These are phyloP conservation scores for Sclerotinia nivalis DNA, from an alignment of 2,329 filamentous ascomycete genomes.

Conservation along the genomic window DNA sequence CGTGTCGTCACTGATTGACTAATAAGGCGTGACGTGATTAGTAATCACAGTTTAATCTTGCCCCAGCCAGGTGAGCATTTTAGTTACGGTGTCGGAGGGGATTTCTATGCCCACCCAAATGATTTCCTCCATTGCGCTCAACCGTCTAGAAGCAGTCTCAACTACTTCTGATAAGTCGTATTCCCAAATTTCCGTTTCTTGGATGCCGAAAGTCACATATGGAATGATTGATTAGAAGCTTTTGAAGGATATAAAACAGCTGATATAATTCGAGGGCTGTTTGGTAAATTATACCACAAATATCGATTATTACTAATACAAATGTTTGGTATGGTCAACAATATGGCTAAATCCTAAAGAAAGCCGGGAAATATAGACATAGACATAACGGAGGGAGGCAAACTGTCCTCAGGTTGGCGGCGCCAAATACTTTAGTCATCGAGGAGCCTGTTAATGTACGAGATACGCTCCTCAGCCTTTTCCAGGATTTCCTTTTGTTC, in stretches of 20 bases:
- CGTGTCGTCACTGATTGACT: constrained; percentile 16
- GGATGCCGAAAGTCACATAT: no score
- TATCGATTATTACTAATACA: no score
- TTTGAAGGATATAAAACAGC: no score
- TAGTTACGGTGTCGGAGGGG: background rate
- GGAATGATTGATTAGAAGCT: no score
- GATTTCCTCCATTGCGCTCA: no score
- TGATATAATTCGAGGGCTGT: no score
- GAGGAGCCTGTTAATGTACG: background rate
- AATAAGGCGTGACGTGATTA: constrained; percentile 3
- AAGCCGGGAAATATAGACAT: background rate
- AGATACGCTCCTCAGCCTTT: background rate
- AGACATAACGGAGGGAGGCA: no score
- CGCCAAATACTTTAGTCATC: background rate
- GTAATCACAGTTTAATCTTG: background rate
- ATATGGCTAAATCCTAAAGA: background rate
- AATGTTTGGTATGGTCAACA: background rate
- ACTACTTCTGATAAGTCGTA: no score
- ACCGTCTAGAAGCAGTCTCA: no score
- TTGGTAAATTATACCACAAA: no score
- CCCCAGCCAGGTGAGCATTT: background rate
- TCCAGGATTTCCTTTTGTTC: background rate
- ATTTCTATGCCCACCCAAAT: no score
- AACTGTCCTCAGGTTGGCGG: background rate
- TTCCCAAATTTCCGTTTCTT: no score